phyloP scores from a whole-genome alignment of 352 stramenopile species.

The Thalassiosira delicatula region DNA sequence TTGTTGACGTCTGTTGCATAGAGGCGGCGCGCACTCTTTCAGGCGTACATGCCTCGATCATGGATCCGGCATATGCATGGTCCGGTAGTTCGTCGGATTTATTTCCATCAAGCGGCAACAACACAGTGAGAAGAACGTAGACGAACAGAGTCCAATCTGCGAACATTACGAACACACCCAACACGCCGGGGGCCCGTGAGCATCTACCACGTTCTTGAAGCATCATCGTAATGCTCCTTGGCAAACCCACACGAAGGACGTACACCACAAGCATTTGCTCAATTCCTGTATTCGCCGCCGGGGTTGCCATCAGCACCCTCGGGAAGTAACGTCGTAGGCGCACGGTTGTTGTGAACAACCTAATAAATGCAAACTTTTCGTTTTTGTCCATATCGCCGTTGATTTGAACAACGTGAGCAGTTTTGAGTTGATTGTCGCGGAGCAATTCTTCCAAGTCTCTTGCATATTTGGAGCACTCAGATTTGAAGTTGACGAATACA shows the following conservation, averaged over 20 bases:
- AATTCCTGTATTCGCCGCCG: conserved; percentile 20
- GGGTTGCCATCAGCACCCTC: neutral
- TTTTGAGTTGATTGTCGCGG: neutral
- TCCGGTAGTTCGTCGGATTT: neutral
- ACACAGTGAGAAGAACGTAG: neutral
- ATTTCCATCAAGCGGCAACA: neutral
- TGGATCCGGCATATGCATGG: neutral
- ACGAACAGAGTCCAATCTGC: neutral
- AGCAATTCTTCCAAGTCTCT: neutral
- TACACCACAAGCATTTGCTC: neutral
- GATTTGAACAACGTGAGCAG: neutral
- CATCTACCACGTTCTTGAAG: neutral
- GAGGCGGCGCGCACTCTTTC: neutral
- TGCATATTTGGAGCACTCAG: conserved; percentile 2
- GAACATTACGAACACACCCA: neutral
- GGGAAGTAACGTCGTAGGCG: neutral
- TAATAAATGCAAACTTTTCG: conserved; percentile 20
- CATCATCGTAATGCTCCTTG: neutral
- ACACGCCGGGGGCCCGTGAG: neutral
- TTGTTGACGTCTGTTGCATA: neutral
- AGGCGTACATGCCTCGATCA: neutral
- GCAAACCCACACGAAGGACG: conserved; percentile 3
- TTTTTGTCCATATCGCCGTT: conserved; percentile 25
- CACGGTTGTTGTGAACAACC: neutral
- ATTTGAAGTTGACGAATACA: conserved; percentile 29